Evolutionary conservation across 805 yeast genomes (phyloP), one percentile per base, ranked within the genome.

Genomic region (Suhomyces sp.): DNA sequence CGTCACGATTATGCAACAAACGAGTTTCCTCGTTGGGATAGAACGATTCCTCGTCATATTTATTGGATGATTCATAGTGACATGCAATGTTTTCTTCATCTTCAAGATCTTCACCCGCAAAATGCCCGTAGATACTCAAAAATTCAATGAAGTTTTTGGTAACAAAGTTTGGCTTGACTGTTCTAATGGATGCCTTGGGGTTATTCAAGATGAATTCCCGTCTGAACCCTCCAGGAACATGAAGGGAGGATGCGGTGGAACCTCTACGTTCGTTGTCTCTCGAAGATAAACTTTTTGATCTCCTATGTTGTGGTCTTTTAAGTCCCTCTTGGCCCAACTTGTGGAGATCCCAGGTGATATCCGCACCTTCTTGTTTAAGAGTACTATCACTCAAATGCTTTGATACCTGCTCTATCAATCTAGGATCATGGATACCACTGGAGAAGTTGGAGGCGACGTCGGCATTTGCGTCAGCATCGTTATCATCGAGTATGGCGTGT

Each of bases 161-260:
- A 25, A 83, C 56, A 38, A 79, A 70, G 7, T 79, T 67, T 10
- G 67, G 78, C 22, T 37, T 31, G 28, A 65, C 35, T 38, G 55
- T 38, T 44, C 52, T 12, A 48, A 39, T 19, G 47, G 49, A 10
- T 24, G 36, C 25, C 49, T 56, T 29, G 36, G 50, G 20, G 39
- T 24, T 31, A 7, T 50, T 42, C 3, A 74, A 56, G 19, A 84
- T 60, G 47, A 72, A 84, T 39, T 82, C 86, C 48, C 95, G 67
- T 56, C 95, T 70, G 56, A 85, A 85, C 0, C 93, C 95, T 34
- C 93, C 93, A 0, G 95, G 95, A 8, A 84, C 81, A 44, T 83
- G 78, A 27, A 85, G 55, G 1, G 79, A 78, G 36, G 85, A 75
- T 0, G 90, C 91, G 9, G 70, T 63, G 0, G 88, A 79, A 10